A percentile compares a stretch with the other conserved stretches of the same genome.
phyloP scores from a whole-genome alignment of 495 filamentous ascomycete species.

The Echria macrotheca region DNA sequence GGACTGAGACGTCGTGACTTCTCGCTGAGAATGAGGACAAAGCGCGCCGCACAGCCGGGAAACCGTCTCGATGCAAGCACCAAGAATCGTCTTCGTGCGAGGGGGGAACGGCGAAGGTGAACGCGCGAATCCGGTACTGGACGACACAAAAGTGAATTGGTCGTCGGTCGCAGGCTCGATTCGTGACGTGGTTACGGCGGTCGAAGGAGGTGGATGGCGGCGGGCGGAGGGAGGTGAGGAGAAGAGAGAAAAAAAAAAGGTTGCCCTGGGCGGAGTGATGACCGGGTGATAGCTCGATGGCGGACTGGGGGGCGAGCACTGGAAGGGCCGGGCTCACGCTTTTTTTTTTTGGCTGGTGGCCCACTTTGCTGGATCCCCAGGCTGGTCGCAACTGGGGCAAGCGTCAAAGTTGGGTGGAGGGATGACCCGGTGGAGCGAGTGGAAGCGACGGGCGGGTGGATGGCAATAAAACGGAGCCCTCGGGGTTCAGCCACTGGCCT shows the following conservation, averaged over 20 bases:
- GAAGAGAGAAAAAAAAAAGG: constrained; percentile 20
- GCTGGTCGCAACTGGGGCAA: background rate
- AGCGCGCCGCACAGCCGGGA: constrained; percentile 20
- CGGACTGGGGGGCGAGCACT: constrained; percentile 10
- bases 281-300: constrained; percentile 14
- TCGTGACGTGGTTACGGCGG: constrained; percentile 23
- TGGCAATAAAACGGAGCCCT: constrained; percentile 15
- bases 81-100: background rate
- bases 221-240: constrained; percentile 18
- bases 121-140: constrained; percentile 27
- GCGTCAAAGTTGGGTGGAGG: background rate
- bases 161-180: constrained; percentile 29
- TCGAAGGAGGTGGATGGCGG: constrained; percentile 18
- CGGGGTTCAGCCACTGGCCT: constrained; percentile 7
- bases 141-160: constrained; percentile 41
- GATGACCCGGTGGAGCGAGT: background rate
- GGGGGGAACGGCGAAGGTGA: constrained; percentile 13
- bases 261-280: constrained; percentile 13
- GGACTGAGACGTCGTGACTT: background rate
- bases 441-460: constrained; percentile 3
- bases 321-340: constrained; percentile 1
- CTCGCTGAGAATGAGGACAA: constrained; percentile 12
- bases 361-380: constrained; percentile 6
- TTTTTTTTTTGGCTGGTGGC: background rate
- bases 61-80: constrained; percentile 19